Evolutionary conservation across 2,329 filamentous ascomycete species (phyloP), one percentile per base, ranked within the genome.

Genomic region (Waltergamsia citrina): DNA sequence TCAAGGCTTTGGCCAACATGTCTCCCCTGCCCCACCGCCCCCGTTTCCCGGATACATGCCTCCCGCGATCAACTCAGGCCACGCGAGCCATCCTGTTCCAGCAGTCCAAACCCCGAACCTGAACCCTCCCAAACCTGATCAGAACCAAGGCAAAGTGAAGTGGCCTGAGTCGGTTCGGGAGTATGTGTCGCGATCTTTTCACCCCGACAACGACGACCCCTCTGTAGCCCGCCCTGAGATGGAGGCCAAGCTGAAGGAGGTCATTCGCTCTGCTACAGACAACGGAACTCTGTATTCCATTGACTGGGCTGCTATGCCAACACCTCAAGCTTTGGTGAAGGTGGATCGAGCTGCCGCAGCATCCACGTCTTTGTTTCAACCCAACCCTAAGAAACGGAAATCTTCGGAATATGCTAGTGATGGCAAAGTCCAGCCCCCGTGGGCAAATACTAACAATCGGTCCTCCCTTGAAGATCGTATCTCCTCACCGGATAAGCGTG

Each of bases 151-250:
- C 52, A 85, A 81, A 63, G 78, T 81, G 48, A 76, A 82, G 46
- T 96, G 86, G 81, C 80, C 87, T 21, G 65, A 74, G 28, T 74
- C 81, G n/a, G 85, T 96, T 39, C 83, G 87, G 47, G 68, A 72
- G 44, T 96, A 95, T 61, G 90, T 96, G 21, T 81, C 87, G 50
- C 79, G 87, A 50, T 88, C 87, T 18, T 96, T 96, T 54, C 77
- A 84, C 33, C 73, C 77, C 18, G 73, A 78, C 38, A 84, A 87
- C 52, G 65, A 78, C 43, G 70, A 83, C 41, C 49, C 70, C 5
- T 69, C 72, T 25, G 73, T 88, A 29, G 56, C 64, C 33, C 71
- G 73, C 34, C 49, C 69, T 34, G 86, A 94, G 37, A 81, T 95
- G 69, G 83, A 94, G 56, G 66, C 68, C 39, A 93, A 87, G 52